phyloP scores from a whole-genome alignment of 129 eudicot genomes.

The Chrysanthemum makinoi region DNA sequence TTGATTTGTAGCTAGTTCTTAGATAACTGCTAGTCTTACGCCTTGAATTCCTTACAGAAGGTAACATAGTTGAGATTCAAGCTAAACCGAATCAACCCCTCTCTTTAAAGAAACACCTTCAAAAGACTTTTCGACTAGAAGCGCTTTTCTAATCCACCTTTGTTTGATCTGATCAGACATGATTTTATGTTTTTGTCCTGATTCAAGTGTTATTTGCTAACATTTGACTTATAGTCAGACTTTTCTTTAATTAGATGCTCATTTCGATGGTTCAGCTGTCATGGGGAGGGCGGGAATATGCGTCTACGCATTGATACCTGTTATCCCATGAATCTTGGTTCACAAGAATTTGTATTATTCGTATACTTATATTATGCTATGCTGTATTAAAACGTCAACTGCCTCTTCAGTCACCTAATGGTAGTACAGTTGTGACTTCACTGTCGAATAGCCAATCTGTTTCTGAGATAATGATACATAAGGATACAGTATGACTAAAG shows the following conservation, averaged over 20 bases:
- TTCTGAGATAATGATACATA: not conserved
- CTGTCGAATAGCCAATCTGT: not conserved
- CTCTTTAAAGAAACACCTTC: not conserved
- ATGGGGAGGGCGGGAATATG: no score
- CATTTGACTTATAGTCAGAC: not conserved
- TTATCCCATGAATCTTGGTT: no score
- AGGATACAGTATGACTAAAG: not conserved
- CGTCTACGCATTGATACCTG: no score
- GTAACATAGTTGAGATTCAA: not conserved
- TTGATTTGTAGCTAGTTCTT: not conserved
- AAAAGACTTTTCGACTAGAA: constrained; percentile 6
- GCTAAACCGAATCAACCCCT: not conserved
- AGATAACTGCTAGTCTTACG: not conserved
- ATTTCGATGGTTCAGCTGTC: not conserved
- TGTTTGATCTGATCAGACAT: not conserved
- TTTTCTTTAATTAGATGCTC: not conserved
- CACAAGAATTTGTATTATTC: no score
- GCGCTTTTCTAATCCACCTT: no score
- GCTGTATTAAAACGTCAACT: no score
- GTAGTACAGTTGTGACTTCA: no score
- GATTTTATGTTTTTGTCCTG: not conserved
- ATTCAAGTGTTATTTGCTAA: not conserved
- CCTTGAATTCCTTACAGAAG: not conserved
- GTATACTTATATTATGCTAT: no score
- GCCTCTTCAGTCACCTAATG: no score